Evolutionary conservation across 345 rosid species (phyloP), one percentile per base, ranked within the genome.

Genomic region (Dipteronia sinensis): DNA sequence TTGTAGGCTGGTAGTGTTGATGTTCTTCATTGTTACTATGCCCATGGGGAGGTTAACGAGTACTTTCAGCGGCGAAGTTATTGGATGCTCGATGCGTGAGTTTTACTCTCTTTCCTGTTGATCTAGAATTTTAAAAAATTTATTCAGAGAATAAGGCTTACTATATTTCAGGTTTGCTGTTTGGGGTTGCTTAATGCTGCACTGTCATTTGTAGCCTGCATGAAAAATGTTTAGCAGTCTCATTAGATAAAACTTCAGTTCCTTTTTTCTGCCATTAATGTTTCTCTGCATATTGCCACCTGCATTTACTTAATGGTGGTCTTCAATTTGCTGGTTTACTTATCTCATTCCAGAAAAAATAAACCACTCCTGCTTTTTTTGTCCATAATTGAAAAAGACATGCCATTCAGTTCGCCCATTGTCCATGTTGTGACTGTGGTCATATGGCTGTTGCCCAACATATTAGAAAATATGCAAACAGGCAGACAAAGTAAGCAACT

Each of bases 31-130:
- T 95, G 98, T 87, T 95, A 95, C 84, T 95, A 95, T 75, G 98
- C 98, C 76, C 98, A 95, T 75, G 98, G 98, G 49, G 95, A 91
- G 89, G 93, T 87, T 7, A 88, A 92, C 75, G 95, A 92, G 78
- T 85, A 79, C 80, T 95, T 93, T 78, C 98, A 95, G 81, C 85
- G 98, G 31, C 91, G 98, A 77, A 86, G 91, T 76, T 95, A 95
- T 82, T 95, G 98, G 98, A 88, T 93, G 98, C 98, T 95, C 77
- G 95, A 93, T 74, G 87, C 72, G 98, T 95, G 81, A 88, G 93
- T 83, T 67, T 66, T 23, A n/a, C 44, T 72, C 58, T 75, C 71
- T 6, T 22, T 73, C 27, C 73, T 85, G 19, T 49, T 59, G 55
- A 59, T 62, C 64, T 51, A 40, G 42, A 69, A 76, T 61, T 56